Percentiles rank a stretch among this genome's conserved stretches.
phyloP scores from a whole-genome alignment of 192 early-diverging fungal genomes.

The Lobosporangium transversale region DNA sequence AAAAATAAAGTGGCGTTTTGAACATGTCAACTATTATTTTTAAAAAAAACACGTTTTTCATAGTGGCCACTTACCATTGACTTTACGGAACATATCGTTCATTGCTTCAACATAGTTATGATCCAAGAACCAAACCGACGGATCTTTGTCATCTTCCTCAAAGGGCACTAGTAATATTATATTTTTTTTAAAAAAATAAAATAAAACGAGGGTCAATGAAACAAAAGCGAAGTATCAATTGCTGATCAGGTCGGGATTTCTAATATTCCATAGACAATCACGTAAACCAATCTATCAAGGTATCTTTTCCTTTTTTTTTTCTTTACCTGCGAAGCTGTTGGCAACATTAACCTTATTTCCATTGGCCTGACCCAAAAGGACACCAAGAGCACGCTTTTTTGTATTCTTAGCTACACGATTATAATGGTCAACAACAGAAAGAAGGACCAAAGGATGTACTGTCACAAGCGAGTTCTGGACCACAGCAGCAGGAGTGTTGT shows the following conservation, averaged over 20 bases:
- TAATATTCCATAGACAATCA: background rate
- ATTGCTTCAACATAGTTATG: constrained; percentile 99
- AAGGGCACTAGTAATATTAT: constrained; percentile 97
- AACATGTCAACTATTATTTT: too few species aligned
- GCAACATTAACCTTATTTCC: constrained; percentile 94
- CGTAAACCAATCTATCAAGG: background rate
- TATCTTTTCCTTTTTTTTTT: background rate
- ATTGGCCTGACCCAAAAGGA: constrained; percentile 91
- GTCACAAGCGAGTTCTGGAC: constrained; percentile 72
- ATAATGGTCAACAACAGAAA: constrained; percentile 99
- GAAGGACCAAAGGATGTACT: constrained; percentile 97
- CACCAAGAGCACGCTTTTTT: constrained; percentile 96
- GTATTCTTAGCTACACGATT: constrained; percentile 95
- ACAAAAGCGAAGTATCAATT: constrained; percentile 11
- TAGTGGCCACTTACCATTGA: constrained; percentile 76
- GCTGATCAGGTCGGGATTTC: background rate
- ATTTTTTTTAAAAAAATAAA: constrained; percentile 4
- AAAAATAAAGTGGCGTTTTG: too few species aligned
- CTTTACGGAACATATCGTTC: constrained; percentile 99
- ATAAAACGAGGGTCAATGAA: background rate
- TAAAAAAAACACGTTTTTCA: background rate
- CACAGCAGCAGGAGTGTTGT: constrained; percentile 53
- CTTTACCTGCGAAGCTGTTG: constrained; percentile 94
- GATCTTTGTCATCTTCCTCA: constrained; percentile 99
- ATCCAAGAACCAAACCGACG: constrained; percentile 97